Evolutionary conservation across 768 basidiomycete genomes (phyloP).

Genomic region (Vararia minispora): DNA sequence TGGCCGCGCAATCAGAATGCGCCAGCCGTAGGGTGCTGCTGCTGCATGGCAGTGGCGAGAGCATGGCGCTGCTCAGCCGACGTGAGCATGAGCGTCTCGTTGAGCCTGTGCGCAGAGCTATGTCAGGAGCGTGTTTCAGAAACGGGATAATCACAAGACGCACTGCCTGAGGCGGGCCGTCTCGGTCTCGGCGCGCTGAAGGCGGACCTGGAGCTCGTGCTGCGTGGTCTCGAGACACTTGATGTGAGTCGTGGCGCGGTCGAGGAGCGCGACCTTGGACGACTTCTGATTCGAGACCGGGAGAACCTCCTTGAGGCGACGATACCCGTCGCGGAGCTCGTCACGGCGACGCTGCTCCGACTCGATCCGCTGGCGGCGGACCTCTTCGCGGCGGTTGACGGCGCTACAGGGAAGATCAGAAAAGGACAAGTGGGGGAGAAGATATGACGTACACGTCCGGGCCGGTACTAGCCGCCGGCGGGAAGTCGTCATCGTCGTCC

Average conservation of each 20-base stretch:
- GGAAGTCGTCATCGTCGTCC: slow-evolving; percentile 70
- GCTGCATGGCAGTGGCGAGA: slow-evolving; percentile 40
- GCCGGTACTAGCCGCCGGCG: slow-evolving; percentile 34
- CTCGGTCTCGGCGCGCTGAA: slow-evolving; percentile 72
- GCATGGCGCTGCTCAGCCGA: slow-evolving; percentile 66
- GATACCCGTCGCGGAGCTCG: slow-evolving; percentile 88
- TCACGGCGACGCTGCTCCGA: slow-evolving; percentile 87
- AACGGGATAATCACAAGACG: slow-evolving; percentile 11
- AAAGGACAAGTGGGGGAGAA: not conserved
- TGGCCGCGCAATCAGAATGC: slow-evolving; percentile 33
- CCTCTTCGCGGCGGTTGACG: slow-evolving; percentile 79
- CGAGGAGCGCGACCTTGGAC: slow-evolving; percentile 84
- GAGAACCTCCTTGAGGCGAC: slow-evolving; percentile 81
- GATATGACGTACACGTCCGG: slow-evolving; percentile 42
- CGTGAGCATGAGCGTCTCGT: slow-evolving; percentile 83
- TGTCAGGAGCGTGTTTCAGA: slow-evolving; percentile 4
- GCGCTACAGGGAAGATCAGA: slow-evolving; percentile 5
- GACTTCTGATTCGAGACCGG: slow-evolving; percentile 88
- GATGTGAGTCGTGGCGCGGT: slow-evolving; percentile 82
- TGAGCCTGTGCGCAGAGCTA: slow-evolving; percentile 35
- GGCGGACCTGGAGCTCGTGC: slow-evolving; percentile 60
- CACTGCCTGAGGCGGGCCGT: slow-evolving; percentile 65
- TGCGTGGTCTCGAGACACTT: slow-evolving; percentile 77
- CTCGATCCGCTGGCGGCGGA: slow-evolving; percentile 88
- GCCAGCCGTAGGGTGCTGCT: slow-evolving; percentile 27